phyloP scores from a whole-genome alignment of 768 basidiomycete genomes.

The Mycena alexandri region DNA sequence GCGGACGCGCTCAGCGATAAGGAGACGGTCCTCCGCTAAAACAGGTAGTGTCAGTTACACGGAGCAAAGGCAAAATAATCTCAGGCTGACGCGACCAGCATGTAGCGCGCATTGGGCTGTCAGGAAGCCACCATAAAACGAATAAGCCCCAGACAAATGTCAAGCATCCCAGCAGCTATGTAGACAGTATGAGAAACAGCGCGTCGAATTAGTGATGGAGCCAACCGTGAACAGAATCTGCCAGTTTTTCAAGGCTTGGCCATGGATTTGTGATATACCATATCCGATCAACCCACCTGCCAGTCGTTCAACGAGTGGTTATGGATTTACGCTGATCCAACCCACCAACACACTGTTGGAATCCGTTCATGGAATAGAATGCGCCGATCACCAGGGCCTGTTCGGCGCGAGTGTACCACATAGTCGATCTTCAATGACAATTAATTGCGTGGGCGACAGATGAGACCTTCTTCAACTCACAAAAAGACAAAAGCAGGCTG shows the following conservation, averaged over 20 bases:
- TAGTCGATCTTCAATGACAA: conserved; percentile 51
- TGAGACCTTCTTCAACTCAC: conserved; percentile 37
- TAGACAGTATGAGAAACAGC: conserved; percentile 26
- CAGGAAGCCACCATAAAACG: conserved; percentile 64
- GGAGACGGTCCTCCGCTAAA: conserved; percentile 55
- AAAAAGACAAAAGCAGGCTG: conserved; percentile 63
- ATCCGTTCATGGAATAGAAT: conserved; percentile 62
- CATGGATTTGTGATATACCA: conserved; percentile 60
- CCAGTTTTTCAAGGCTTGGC: conserved; percentile 61
- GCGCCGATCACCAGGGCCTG: conserved; percentile 60
- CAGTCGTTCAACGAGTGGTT: neutral
- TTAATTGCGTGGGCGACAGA: neutral
- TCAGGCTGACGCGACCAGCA: conserved; percentile 53
- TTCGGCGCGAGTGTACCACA: conserved; percentile 67
- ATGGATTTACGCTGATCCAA: conserved; percentile 52
- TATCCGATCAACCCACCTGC: conserved; percentile 58
- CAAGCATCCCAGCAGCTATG: conserved; percentile 56
- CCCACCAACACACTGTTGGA: conserved; percentile 63
- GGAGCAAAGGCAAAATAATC: neutral
- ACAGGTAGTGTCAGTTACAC: neutral
- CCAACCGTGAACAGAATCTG: conserved; percentile 59
- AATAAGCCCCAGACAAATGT: conserved; percentile 64
- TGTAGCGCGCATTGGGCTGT: conserved; percentile 60
- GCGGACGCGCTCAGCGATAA: conserved; percentile 63
- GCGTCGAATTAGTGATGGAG: neutral